Evolutionary conservation across 352 stramenopile species (phyloP), one percentile per base, ranked within the genome.

Genomic region (Pythium scleroteichum): DNA sequence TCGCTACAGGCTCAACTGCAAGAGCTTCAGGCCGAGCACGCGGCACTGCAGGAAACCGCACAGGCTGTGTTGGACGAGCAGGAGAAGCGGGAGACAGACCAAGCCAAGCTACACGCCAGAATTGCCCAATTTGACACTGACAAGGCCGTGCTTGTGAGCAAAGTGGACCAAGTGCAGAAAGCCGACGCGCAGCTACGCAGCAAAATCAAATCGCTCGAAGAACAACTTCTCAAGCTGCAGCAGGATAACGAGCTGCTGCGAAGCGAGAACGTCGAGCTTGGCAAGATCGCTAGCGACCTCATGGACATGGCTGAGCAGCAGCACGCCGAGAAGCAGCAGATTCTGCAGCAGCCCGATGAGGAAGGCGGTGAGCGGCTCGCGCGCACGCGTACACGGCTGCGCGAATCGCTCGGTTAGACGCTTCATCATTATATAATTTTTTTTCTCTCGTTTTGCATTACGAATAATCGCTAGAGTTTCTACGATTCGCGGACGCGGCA

Each of bases 221-320:
- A 86, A 22, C 69, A 80, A 38, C 56, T 90, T 1, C 53, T 68
- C 16, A 38, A 47, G 10, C 50, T 87, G 40, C 57, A 62, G 16
- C 53, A 68, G 33, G 44, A 79, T 20, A 87, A 76, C 2, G 52
- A 79, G 23, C 22, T 46, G 32, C 53, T 88, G 26, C 60, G 71
- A 17, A 56, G 56, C 0, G 78, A 89, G 27, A 85, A 83, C 56
- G 72, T 78, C 46, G 79, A 87, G 26, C 57, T 92, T 6, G 69
- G 62, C 9, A 68, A 79, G 42, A 87, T 90, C 40, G 82, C 79
- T 17, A 88, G 56, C 20, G 79, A 89, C 23, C 61, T 88, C 22
- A 75, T 91, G 74, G 73, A 89, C 38, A 87, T 88, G 75, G 75
- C 72, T 0, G 81, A 91, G 58, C 67, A 70, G 23, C 68, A 85